Base-by-base conservation (phyloP, 1,139 yeast species). In the Geotrichum aggregatum region DNA sequence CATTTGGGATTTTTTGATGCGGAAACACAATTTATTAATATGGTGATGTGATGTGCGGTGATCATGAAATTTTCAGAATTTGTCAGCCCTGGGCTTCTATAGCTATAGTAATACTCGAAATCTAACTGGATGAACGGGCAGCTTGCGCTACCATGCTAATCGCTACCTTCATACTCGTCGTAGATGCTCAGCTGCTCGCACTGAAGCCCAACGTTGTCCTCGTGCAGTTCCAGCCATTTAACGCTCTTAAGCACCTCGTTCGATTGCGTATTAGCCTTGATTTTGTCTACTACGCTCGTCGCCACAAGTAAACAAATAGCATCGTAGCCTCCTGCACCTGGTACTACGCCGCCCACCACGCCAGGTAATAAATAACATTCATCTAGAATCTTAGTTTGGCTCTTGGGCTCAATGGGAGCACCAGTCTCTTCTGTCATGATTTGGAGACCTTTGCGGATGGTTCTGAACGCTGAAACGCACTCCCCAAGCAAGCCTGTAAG, bases 311-410 rank as follows among this genome's bases (percentile, higher is more conserved):
- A 64, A 55, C 95, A 79, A 38, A 92, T 79, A 0, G 98, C 98
- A 71, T 92, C 98, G 65, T 81, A 86, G 0, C 98, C 98, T 21
- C 98, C 98, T 0, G 98, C 98, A 1, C 98, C 98, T 0, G 98
- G 98, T 3, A 92, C 96, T 31, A 92, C 94, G 10, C 96, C 97
- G 0, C 96, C 95, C 21, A 91, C 63, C 40, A 89, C 94, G 11
- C 98, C 98, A 0, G 74, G 73, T 18, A 86, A 59, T 22, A 61
- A 54, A 19, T 67, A 61, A 59, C 94, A 84, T 16, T 71, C 68
- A 62, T 92, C 82, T n/a, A 94, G 70, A 7, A 92, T 71, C 3
- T 60, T 54, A 0, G 96, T 87, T 69, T 94, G 98, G 21, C 76
- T 72, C 1, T 67, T 69, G 0, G 98, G 98, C 67, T 92, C 98